Base-by-base conservation (phyloP, 2,329 filamentous ascomycete species). In the Aspergillus ochraceoroseus region DNA sequence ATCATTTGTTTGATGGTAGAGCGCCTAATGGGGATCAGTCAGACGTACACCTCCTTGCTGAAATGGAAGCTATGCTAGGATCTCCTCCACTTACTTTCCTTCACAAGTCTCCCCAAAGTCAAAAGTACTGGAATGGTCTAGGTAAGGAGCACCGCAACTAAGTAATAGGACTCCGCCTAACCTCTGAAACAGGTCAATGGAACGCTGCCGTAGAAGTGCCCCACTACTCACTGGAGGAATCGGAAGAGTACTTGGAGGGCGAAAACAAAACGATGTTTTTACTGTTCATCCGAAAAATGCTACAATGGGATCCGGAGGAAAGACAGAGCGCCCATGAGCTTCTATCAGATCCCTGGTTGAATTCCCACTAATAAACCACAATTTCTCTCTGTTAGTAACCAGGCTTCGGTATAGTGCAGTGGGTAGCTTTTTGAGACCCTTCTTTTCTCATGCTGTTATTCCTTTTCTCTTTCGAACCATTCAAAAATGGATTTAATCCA, bases 261-360 rank as follows among this genome's bases (percentile, higher is more conserved):
- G 41, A 53, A 17, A 48, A 57, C 25, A 57, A 52, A 28, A 43
- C 41, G 6, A 25, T 47, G 38, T 57, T 62, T 38, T 35, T 62
- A 12, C 27, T 31, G 2, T 55, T 62, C 12, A 43, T 62, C 29
- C 45, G 52, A 23, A 62, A 55, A 39, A 62, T 61, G 48, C 33
- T 62, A 34, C 46, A 43, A 35, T 63, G 58, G 59, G 39, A 40
- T 26, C 49, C 44, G 8, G 42, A 51, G 22, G 41, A 49, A 20
- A 49, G 53, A 39, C 34, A 46, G 22, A 48, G 34, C 12, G 53
- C 53, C 9, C 38, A 34, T 18, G 43, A 57, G 30, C 43, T 56
- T 26, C 42, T 55, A 17, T 12, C 36, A 18, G 43, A 66, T 46
- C 53, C 54, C 7, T 64, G 59, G 57, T 44, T 64, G 12, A 47